Conservation (phyloP, 176 grass and related monocot genomes). For the Musa troglodytarum region DNA sequence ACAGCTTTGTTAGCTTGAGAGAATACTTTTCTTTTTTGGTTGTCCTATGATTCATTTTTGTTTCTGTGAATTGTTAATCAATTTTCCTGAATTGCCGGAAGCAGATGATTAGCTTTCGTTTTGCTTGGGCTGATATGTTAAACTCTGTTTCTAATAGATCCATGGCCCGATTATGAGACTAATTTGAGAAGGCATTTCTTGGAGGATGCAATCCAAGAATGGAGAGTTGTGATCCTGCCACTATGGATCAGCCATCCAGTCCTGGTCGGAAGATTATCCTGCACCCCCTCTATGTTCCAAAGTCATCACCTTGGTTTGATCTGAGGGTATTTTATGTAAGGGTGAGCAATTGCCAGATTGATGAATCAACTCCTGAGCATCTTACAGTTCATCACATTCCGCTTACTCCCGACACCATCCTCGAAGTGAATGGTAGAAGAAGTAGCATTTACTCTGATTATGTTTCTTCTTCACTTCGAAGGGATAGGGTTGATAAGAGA, state of each 20-base stretch:
- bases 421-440: constrained; percentile 78
- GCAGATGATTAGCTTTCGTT: neutral
- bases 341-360: constrained; percentile 60
- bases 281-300: constrained; percentile 62
- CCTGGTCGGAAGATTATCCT: constrained; percentile 68
- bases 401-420: constrained; percentile 66
- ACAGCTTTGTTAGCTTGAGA: neutral
- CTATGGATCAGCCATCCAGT: neutral
- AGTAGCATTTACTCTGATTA: constrained; percentile 77
- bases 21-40: neutral
- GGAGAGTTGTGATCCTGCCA: neutral
- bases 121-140: neutral
- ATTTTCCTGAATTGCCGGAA: neutral
- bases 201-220: neutral
- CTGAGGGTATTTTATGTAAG: constrained; percentile 80
- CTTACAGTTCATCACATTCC: constrained; percentile 79
- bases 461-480: constrained; percentile 62
- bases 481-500: constrained; percentile 67
- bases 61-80: neutral
- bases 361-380: constrained; percentile 47
- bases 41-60: neutral
- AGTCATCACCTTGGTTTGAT: constrained; percentile 87
- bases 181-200: neutral
- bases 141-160: neutral
- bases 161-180: neutral